phyloP scores from a whole-genome alignment of 106 monocot species.

The Vanilla planifolia region DNA sequence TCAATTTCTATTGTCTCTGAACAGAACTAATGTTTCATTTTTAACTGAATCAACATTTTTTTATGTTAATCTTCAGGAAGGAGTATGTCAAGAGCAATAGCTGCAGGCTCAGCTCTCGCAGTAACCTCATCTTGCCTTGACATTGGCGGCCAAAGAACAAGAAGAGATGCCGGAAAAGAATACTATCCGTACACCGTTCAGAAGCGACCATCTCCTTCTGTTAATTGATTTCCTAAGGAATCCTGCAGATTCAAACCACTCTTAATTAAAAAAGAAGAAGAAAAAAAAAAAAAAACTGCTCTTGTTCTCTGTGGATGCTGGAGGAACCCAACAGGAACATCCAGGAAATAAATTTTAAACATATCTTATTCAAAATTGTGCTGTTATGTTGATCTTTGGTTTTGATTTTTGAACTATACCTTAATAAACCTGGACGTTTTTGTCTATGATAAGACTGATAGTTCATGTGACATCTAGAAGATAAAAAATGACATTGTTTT shows the following conservation, averaged over 20 bases:
- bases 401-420: no score
- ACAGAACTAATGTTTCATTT: background rate
- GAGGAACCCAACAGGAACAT: background rate
- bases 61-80: slow-evolving; percentile 32
- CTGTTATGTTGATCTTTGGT: no score
- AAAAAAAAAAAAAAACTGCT: background rate
- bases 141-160: slow-evolving; percentile 65
- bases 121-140: slow-evolving; percentile 79
- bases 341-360: background rate
- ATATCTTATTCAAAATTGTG: no score
- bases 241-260: no score
- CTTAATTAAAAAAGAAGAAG: background rate
- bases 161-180: slow-evolving; percentile 67
- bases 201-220: slow-evolving; percentile 41
- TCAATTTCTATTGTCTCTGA: no score
- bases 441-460: no score
- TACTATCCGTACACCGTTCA: slow-evolving; percentile 65
- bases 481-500: no score
- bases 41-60: background rate
- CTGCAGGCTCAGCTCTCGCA: slow-evolving; percentile 72
- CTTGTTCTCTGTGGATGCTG: background rate
- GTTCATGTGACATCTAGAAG: no score
- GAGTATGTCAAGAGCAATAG: slow-evolving; percentile 53
- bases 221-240: background rate
- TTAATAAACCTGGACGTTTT: no score